phyloP scores from a whole-genome alignment of 192 early-diverging fungal species.

The Dissophora globulifera region DNA sequence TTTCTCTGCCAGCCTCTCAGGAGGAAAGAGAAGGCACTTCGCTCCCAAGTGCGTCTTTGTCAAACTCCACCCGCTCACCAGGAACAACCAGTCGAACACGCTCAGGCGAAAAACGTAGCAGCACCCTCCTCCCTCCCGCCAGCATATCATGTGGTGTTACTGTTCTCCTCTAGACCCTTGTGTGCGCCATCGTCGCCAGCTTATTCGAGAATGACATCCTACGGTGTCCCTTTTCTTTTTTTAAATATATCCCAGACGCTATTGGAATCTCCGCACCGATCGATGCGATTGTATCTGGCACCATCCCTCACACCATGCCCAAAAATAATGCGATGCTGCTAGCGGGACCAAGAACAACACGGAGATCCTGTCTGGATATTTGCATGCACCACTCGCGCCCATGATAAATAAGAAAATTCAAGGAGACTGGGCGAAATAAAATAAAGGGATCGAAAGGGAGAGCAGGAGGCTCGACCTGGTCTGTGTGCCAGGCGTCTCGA shows the following conservation, averaged over 20 bases:
- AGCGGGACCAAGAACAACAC: conserved; percentile 8
- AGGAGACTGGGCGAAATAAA: conserved; percentile 16
- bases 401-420: neutral
- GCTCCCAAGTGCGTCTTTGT: no score
- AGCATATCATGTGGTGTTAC: neutral
- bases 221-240: neutral
- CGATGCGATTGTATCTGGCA: neutral
- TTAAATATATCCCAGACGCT: neutral
- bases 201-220: conserved; percentile 2
- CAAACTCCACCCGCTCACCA: neutral
- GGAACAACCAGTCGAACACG: no score
- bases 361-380: conserved; percentile 4
- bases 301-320: neutral
- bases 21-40: conserved; percentile 9
- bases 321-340: conserved; percentile 3
- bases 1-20: neutral
- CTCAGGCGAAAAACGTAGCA: neutral
- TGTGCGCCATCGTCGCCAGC: neutral
- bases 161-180: neutral
- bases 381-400: neutral
- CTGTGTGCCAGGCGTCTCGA: no score
- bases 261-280: neutral
- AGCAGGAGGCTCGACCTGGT: neutral
- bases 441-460: conserved; percentile 11
- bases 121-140: no score